Percentiles rank a stretch among this genome's conserved stretches.
Evolutionary conservation across 192 early-diverging fungal genomes (phyloP).

Genomic region (Coemansia sp.): DNA sequence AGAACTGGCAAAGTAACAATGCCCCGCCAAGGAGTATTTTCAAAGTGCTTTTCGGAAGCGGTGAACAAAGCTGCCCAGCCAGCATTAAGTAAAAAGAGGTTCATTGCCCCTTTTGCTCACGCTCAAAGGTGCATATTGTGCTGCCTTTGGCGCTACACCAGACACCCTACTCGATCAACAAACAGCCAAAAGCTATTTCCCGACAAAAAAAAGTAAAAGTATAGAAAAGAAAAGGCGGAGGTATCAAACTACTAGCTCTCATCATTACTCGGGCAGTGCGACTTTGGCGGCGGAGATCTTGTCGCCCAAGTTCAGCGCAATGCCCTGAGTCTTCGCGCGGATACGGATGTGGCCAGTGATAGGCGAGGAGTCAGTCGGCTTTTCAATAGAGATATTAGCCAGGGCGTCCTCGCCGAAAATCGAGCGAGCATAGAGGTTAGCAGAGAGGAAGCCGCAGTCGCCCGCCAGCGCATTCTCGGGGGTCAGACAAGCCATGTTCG

Average conservation of each 20-base stretch:
- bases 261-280: slow-evolving; percentile 11
- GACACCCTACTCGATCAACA: background rate
- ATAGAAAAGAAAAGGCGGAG: slow-evolving; percentile 3
- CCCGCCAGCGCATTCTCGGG: slow-evolving; percentile 88
- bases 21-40: too few relatives aligned
- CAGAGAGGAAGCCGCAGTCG: slow-evolving; percentile 96
- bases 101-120: too few relatives aligned
- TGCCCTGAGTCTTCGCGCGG: slow-evolving; percentile 97
- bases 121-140: too few relatives aligned
- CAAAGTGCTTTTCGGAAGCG: too few relatives aligned
- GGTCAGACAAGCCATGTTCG: slow-evolving; percentile 98
- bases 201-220: background rate
- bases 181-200: background rate
- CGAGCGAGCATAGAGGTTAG: slow-evolving; percentile 93
- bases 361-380: slow-evolving; percentile 62
- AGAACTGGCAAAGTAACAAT: background rate
- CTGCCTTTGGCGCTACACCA: too few relatives aligned
- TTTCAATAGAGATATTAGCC: slow-evolving; percentile 95
- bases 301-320: slow-evolving; percentile 90
- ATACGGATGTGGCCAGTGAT: slow-evolving; percentile 97
- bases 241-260: background rate
- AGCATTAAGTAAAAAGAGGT: too few relatives aligned
- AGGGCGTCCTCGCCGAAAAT: slow-evolving; percentile 99
- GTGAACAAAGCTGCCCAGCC: too few relatives aligned
- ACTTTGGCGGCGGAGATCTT: slow-evolving; percentile 63